Base-by-base conservation (phyloP, 2,329 filamentous ascomycete species). In the Ceratocystiopsis sp. region DNA sequence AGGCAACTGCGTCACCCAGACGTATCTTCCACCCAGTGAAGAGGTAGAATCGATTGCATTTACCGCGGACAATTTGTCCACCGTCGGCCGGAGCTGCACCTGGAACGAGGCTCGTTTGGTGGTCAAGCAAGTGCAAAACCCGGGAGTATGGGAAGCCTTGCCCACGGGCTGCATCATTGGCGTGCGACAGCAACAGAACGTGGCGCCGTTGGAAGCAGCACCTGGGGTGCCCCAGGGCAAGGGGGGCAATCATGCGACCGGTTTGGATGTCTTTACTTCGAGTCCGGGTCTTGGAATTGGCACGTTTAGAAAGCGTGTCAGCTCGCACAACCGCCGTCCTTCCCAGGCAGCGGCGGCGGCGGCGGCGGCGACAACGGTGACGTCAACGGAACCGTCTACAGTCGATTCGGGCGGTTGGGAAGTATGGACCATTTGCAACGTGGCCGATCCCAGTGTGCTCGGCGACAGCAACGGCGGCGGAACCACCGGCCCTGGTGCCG, bases 101-200 rank as follows among this genome's bases (percentile, higher is more conserved):
- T 76, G 71, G 71, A 54, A 57, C 7, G 64, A 68, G 18, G 67
- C 71, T 2, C 66, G 61, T 15, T 68, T 75, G 50, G 57, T 64
- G 3, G 67, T 61, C 35, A 67, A 70, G 39, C 65, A 62, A 10
- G 64, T 84, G 9, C 58, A 65, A n/a, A 69, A 78, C 35, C 77
- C 78, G 0, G 80, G 80, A 0, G 56, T 61, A 0, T 85, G 80
- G 80, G 72, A 78, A 47, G 62, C 73, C 1, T 62, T 82, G 8
- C 64, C 67, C 0, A 69, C 68, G 32, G 73, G 76, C 0, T 72
- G 71, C 43, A 62, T 83, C 11, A 62, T 83, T 1, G 80, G 81
- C 0, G 63, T 84, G 13, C 66, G 79, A 29, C 70, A 43, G 35
- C 46, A n/a, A 50, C 18, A 10, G 32, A 52, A 15, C 15, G 18